A percentile compares a stretch with the other conserved stretches of the same genome.
Conservation (phyloP, 441 rosid species). For the Arabidopsis lyrata region DNA sequence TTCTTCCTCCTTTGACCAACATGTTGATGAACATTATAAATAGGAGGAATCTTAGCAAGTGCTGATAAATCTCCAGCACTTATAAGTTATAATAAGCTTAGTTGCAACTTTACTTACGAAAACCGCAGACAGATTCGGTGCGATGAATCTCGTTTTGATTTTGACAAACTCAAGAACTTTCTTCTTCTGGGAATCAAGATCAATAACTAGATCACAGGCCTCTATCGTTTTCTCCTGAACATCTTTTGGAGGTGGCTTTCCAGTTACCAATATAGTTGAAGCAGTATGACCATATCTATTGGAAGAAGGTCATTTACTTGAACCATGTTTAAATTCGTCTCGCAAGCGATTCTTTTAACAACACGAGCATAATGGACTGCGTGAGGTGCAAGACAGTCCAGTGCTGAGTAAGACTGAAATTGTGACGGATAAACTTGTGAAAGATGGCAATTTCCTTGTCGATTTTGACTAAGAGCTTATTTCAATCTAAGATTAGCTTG, state of each 20-base stretch:
- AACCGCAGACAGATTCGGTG: slow-evolving; percentile 80
- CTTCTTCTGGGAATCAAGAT: slow-evolving; percentile 68
- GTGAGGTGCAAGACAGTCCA: neutral
- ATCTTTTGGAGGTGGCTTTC: slow-evolving; percentile 76
- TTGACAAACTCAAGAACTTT: slow-evolving; percentile 80
- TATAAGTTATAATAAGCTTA: slow-evolving; percentile 77
- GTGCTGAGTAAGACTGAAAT: too few species aligned
- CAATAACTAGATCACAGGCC: slow-evolving; percentile 81
- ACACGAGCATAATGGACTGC: neutral
- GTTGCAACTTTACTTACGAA: slow-evolving; percentile 84
- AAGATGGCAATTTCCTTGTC: neutral
- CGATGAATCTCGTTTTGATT: slow-evolving; percentile 74
- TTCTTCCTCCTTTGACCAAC: slow-evolving; percentile 81
- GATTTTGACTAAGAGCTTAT: neutral
- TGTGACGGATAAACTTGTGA: neutral
- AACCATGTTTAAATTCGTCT: neutral
- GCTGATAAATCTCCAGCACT: slow-evolving; percentile 79
- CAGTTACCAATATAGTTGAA: slow-evolving; percentile 29
- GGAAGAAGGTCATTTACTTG: neutral
- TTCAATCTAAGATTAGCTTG: neutral
- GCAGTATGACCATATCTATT: neutral
- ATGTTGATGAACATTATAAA: slow-evolving; percentile 80
- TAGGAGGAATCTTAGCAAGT: slow-evolving; percentile 73
- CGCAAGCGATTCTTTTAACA: neutral
- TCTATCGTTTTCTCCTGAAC: slow-evolving; percentile 69